A percentile compares a stretch with the other conserved stretches of the same genome.
Conservation (phyloP, 2,329 filamentous ascomycete species). For the Fonsecaea monophora region DNA sequence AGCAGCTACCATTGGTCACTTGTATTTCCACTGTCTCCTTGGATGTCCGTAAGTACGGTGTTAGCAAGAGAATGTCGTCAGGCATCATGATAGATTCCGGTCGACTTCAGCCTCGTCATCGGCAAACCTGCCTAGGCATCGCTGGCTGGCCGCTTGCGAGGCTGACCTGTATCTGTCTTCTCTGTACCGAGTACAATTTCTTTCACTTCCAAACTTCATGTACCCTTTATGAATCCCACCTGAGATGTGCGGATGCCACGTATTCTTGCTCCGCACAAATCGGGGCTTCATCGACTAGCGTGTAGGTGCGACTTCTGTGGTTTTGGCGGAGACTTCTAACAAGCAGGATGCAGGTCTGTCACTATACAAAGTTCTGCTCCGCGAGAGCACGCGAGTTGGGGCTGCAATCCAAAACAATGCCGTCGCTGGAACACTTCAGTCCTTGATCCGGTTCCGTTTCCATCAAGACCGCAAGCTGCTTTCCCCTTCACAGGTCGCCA, state of each 20-base stretch:
- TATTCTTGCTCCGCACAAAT: conserved; percentile 45
- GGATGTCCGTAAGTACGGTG: background rate
- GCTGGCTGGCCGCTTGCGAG: background rate
- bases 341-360: conserved; percentile 46
- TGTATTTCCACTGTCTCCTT: background rate
- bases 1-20: background rate
- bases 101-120: background rate
- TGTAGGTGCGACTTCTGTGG: conserved; percentile 43
- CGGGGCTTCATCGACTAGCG: conserved; percentile 53
- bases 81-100: background rate
- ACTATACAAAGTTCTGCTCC: conserved; percentile 55
- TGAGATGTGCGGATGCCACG: conserved; percentile 48
- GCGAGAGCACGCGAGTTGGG: conserved; percentile 48
- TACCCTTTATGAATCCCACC: background rate
- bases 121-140: conserved; percentile 4
- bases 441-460: conserved; percentile 48
- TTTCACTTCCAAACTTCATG: conserved; percentile 6
- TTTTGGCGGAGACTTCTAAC: background rate
- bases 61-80: background rate
- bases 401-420: conserved; percentile 32
- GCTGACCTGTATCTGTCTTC: conserved; percentile 1
- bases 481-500: conserved; percentile 49
- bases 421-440: conserved; percentile 38
- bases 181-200: no score
- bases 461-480: conserved; percentile 47